Evolutionary conservation across 2,329 filamentous ascomycete species (phyloP), one percentile per base, ranked within the genome.

Genomic region (Diaporthe eres): DNA sequence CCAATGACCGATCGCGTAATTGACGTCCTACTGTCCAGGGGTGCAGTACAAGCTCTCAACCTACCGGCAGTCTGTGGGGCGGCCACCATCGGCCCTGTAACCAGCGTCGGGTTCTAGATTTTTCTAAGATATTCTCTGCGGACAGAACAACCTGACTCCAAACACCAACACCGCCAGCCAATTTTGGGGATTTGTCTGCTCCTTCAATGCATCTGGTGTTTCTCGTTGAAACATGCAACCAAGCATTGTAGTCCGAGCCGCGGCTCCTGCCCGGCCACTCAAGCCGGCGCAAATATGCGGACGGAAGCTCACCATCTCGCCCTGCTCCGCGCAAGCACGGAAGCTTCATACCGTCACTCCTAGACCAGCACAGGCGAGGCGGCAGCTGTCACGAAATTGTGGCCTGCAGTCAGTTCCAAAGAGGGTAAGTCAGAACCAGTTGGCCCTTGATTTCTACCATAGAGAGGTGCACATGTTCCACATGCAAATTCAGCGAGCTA

Each of bases 231-330:
- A 78, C 67, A 84, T 85, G 83, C 83, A 81, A 79, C 78, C 82
- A 55, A 82, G 78, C 75, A 79, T 84, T 72, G 73, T 84, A 39
- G 79, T 82, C 53, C 83, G 82, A 79, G 82, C 82, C n/a, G 81
- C 78, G 44, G 75, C 83, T 51, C 81, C 83, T 71, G 79, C 80
- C 34, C 80, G 81, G 74, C 81, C 81, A 61, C 78, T 84, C 74
- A 80, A 81, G 8, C 80, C 81, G 17, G 79, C 81, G 53, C 82
- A 82, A 72, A 78, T 81, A 78, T 84, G 82, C 71, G 77, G 81
- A 37, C 79, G 78, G 39, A 80, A 79, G 75, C 75, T 76, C 28
- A 77, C 78, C 74, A 72, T 81, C 47, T 78, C 78, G 65, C 44
- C 74, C 61, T 79, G 79, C 76, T 75, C 78, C 58, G 55, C 75